These are phyloP conservation scores for Suhomyces bokatorum DNA, from an alignment of 1,139 yeast species.

Conservation along the genomic window DNA sequence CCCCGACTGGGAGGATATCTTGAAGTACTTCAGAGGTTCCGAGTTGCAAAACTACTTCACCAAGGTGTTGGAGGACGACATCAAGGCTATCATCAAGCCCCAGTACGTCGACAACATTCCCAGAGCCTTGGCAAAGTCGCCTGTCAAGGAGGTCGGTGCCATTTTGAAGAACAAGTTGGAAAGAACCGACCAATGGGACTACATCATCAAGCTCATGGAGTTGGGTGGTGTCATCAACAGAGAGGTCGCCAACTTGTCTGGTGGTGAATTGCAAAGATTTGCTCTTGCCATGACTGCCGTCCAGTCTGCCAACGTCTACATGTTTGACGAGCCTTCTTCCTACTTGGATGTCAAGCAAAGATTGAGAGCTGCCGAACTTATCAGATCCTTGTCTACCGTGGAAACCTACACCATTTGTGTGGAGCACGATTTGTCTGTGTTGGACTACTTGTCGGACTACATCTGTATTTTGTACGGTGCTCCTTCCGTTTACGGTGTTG, in stretches of 20 bases:
- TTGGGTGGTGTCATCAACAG: conserved; percentile 72
- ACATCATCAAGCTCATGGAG: conserved; percentile 68
- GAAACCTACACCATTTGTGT: conserved; percentile 89
- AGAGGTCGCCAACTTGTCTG: conserved; percentile 86
- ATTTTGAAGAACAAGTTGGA: conserved; percentile 74
- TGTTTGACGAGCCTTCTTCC: conserved; percentile 99
- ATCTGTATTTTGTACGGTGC: conserved; percentile 96
- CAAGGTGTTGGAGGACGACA: conserved; percentile 87
- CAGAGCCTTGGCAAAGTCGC: conserved; percentile 86
- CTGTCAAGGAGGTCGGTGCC: conserved; percentile 83
- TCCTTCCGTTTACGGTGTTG: conserved; percentile 98
- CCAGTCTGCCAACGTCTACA: conserved; percentile 91
- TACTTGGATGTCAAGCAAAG: conserved; percentile 98
- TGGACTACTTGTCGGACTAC: conserved; percentile 94
- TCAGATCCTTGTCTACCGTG: conserved; percentile 77
- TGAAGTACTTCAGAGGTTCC: conserved; percentile 90
- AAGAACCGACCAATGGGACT: conserved; percentile 59
- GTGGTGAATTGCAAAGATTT: conserved; percentile 98
- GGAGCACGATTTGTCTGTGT: conserved; percentile 96
- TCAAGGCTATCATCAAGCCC: conserved; percentile 94
- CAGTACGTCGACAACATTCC: conserved; percentile 98
- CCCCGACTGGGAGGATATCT: conserved; percentile 95
- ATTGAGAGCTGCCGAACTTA: conserved; percentile 93
- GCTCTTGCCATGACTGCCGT: conserved; percentile 98
- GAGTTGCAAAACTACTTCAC: conserved; percentile 96